Evolutionary conservation across 345 rosid genomes (phyloP), one percentile per base, ranked within the genome.

Genomic region (Hibiscus mutabilis): DNA sequence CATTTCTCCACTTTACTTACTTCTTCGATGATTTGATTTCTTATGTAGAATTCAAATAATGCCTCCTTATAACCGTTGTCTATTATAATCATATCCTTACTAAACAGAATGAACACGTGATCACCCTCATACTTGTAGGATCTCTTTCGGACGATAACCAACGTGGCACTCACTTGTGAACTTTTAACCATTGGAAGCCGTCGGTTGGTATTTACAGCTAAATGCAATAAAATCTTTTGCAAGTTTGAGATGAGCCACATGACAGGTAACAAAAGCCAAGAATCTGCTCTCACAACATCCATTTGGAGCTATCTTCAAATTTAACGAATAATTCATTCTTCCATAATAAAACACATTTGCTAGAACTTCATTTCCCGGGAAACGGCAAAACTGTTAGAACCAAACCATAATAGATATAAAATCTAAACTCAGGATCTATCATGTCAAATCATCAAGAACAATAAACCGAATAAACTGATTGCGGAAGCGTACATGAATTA

Each of bases 81-180:
- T 11, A 8, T 11, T 3, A 1, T 22, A 56, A 56, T 3, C 29
- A 56, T 21, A 11, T 56, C 31, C 1, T 4, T 0, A 22, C 2
- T 22, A 22, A 21, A 56, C 60, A 56, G 14, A 56, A 56, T 11
- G 2, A 3, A 56, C 15, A 22, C 1, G 1, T 21, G 74, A 18
- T 33, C 15, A 67, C 88, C 88, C 76, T 2, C 70, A 71, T 27
- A 47, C 3, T 6, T 46, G 4, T 3, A 12, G 0, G 2, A 1
- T 11, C 0, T 2, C 4, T 3, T 4, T 4, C 33, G 33, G 0
- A 3, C 33, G 3, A 25, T 25, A 25, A 25, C 1, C 3, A 35
- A 35, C 40, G 0, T 5, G 18, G 11, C 58, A 6, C 58, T 1
- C 58, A 53, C 27, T 55, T 3, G 3, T 2, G 14, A 55, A 55